Percentiles rank a stretch among this genome's conserved stretches.
Conservation (phyloP, 805 yeast genomes). For the Ogataea paradorogensis region DNA sequence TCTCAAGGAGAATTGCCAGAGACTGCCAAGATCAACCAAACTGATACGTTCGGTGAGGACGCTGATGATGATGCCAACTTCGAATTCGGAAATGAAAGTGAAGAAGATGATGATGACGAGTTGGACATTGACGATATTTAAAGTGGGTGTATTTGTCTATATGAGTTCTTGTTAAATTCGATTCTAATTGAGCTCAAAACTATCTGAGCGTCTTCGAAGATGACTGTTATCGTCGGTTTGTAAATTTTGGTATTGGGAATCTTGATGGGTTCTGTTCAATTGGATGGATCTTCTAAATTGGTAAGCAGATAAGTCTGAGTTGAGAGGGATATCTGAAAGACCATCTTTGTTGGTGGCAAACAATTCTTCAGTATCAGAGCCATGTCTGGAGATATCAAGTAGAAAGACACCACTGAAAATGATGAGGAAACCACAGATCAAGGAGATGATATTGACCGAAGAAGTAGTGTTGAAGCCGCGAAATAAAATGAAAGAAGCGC, state of each 20-base stretch:
- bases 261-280: slow-evolving; percentile 40
- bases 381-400: slow-evolving; percentile 72
- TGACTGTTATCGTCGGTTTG: slow-evolving; percentile 37
- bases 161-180: slow-evolving; percentile 11
- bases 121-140: slow-evolving; percentile 95
- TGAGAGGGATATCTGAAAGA: slow-evolving; percentile 66
- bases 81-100: slow-evolving; percentile 94
- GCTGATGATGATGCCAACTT: slow-evolving; percentile 97
- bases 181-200: slow-evolving; percentile 48
- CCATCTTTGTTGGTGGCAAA: slow-evolving; percentile 49
- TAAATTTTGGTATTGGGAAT: slow-evolving; percentile 24
- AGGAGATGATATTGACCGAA: slow-evolving; percentile 73
- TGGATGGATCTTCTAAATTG: slow-evolving; percentile 79
- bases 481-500: slow-evolving; percentile 82
- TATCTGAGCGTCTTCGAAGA: slow-evolving; percentile 60
- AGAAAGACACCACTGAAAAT: slow-evolving; percentile 86
- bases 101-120: slow-evolving; percentile 69
- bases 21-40: slow-evolving; percentile 94
- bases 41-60: slow-evolving; percentile 94
- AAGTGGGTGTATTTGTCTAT: slow-evolving; percentile 14
- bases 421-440: slow-evolving; percentile 80
- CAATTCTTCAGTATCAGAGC: slow-evolving; percentile 44
- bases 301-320: slow-evolving; percentile 71
- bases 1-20: slow-evolving; percentile 97
- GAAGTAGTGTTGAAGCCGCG: slow-evolving; percentile 84